Evolutionary conservation across 129 eudicot species (phyloP), one percentile per base, ranked within the genome.

Genomic region (Erigeron canadensis): DNA sequence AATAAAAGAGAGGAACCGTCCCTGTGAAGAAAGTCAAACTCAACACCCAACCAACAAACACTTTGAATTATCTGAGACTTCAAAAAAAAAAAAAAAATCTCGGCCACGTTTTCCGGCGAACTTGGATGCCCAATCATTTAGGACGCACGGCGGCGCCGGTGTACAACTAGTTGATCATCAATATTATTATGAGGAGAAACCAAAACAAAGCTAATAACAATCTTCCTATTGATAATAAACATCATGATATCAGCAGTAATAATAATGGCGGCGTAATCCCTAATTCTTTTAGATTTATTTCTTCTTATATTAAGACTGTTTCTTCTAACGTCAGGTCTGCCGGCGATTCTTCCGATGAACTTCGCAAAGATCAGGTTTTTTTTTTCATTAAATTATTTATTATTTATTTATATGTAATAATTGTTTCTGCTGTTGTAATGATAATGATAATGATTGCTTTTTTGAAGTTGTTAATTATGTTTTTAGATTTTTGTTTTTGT

Each of bases 281-380:
- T 16, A 86, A 78, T 81, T 86, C 93, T 0, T 74, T 86, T 42
- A 80, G 82, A 83, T 81, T 89, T 38, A 83, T 89, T 37, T 80
- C 91, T 0, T 86, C 96, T 9, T 89, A 85, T 46, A 82, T 89
- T 68, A 86, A 82, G 61, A 84, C 91, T 28, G 34, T 28, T 28
- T 28, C 34, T 28, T 28, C 34, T 28, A 28, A 28, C 56, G 96
- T 89, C 10, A 76, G 87, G 77, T 79, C 87, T 21, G 91, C 88
- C 59, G 79, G 73, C 16, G 83, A 77, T 64, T 74, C 86, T 41
- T 75, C 86, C 65, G 85, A 82, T 55, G 79, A 84, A 69, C 84
- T 39, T 37, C 88, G 13, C 6, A 89, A 86, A 72, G 96, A 89
- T 75, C 90, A 89, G 96, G 96, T 89, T 75, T 63, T 15, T 22